A percentile compares a stretch with the other conserved stretches of the same genome.
Evolutionary conservation across 352 stramenopile species (phyloP).

Genomic region (Pythium oligandrum): DNA sequence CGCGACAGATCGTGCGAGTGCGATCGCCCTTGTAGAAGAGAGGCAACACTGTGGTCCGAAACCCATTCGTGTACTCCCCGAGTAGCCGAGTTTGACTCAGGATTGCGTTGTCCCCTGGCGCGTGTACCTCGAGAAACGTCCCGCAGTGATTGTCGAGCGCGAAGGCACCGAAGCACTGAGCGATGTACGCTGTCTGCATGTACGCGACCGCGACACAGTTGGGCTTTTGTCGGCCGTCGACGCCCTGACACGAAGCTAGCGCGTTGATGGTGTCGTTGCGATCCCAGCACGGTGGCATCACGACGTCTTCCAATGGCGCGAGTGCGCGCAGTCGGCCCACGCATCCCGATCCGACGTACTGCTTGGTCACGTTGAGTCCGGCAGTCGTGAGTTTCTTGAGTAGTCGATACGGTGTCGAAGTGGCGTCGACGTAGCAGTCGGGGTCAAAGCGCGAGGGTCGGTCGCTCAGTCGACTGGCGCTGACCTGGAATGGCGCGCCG

Average conservation of each 20-base stretch:
- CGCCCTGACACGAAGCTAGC: slow-evolving; percentile 45
- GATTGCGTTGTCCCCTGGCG: slow-evolving; percentile 54
- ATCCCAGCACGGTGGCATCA: slow-evolving; percentile 78
- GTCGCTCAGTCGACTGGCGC: slow-evolving; percentile 64
- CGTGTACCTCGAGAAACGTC: slow-evolving; percentile 83
- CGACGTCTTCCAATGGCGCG: slow-evolving; percentile 38
- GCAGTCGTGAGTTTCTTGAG: slow-evolving; percentile 43
- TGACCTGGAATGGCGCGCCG: slow-evolving; percentile 41
- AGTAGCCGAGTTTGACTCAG: slow-evolving; percentile 67
- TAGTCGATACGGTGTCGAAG: slow-evolving; percentile 46
- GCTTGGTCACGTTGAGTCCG: slow-evolving; percentile 38
- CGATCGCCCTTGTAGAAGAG: slow-evolving; percentile 66
- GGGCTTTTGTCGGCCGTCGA: slow-evolving; percentile 49
- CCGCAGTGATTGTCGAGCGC: slow-evolving; percentile 76
- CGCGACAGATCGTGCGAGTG: slow-evolving; percentile 56
- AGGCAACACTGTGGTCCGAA: slow-evolving; percentile 68
- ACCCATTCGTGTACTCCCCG: slow-evolving; percentile 66
- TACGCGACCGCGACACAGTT: slow-evolving; percentile 76
- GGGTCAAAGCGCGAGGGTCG: slow-evolving; percentile 62
- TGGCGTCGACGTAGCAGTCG: slow-evolving; percentile 58
- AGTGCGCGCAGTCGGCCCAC: slow-evolving; percentile 45
- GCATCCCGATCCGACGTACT: slow-evolving; percentile 52
- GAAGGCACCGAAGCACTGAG: slow-evolving; percentile 63
- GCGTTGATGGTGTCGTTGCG: slow-evolving; percentile 74
- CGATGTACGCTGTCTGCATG: slow-evolving; percentile 77